These are phyloP conservation scores for Malania oleifera DNA, from an alignment of 164 flowering plant species.

Conservation along the genomic window DNA sequence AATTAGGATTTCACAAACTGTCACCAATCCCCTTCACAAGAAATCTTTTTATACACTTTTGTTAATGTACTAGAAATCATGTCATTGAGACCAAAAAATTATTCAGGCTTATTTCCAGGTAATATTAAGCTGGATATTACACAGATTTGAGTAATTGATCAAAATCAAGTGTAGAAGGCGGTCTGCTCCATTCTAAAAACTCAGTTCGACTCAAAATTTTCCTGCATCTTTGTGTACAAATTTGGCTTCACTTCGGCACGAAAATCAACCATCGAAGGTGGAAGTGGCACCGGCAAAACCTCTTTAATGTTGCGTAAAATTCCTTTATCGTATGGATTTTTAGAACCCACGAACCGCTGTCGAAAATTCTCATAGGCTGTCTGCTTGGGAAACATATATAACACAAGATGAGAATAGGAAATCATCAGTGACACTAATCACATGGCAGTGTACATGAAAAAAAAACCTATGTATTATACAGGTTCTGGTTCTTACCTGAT, in stretches of 20 bases:
- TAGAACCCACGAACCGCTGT: constrained; percentile 19
- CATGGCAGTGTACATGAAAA: neutral
- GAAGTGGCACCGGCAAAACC: constrained; percentile 22
- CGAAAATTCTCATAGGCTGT: constrained; percentile 48
- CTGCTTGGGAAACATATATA: constrained; percentile 17
- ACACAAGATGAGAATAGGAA: neutral
- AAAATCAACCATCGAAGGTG: constrained; percentile 40
- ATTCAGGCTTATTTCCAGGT: too few species aligned
- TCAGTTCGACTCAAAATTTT: too few species aligned
- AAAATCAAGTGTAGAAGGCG: too few species aligned
- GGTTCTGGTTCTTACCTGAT: constrained; percentile 33
- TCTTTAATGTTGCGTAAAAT: constrained; percentile 34
- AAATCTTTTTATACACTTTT: too few species aligned
- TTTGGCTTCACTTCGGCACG: constrained; percentile 23
- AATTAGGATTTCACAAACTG: too few species aligned
- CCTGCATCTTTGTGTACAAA: neutral
- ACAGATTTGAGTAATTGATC: too few species aligned
- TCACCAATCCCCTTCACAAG: too few species aligned
- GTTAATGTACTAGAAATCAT: too few species aligned
- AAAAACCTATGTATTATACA: neutral
- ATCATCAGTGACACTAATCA: neutral
- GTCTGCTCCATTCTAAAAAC: too few species aligned
- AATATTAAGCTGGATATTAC: too few species aligned
- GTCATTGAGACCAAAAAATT: too few species aligned
- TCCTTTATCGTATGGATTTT: constrained; percentile 42